Conservation (phyloP, 1,284 basidiomycete species). For the Trichosporon sp. region DNA sequence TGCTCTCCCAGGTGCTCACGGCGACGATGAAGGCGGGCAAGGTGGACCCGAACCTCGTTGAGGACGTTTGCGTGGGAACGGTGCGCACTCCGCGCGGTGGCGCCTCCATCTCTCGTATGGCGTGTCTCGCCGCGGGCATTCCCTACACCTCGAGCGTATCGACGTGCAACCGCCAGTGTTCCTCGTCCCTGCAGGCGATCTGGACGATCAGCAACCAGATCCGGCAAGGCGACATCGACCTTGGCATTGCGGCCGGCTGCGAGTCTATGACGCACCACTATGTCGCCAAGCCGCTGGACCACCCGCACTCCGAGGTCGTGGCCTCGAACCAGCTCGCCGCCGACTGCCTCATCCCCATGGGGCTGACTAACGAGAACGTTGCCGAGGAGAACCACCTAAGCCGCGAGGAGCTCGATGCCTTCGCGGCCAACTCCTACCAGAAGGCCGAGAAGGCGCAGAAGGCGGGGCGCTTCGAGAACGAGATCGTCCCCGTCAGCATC, state of each 20-base stretch:
- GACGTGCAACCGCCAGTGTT: conserved; percentile 89
- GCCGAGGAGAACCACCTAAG: conserved; percentile 60
- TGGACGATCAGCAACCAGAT: conserved; percentile 70
- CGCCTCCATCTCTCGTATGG: conserved; percentile 19
- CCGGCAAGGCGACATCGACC: conserved; percentile 74
- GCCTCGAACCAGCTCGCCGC: conserved; percentile 68
- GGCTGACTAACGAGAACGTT: conserved; percentile 86
- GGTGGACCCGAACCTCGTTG: conserved; percentile 74
- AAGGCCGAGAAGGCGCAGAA: conserved; percentile 76
- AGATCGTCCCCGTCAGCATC: conserved; percentile 74
- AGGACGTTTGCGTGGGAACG: conserved; percentile 56
- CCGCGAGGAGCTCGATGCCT: conserved; percentile 72
- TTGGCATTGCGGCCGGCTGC: conserved; percentile 91
- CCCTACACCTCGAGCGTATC: conserved; percentile 56
- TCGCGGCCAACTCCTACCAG: conserved; percentile 72
- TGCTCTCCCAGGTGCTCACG: conserved; percentile 65
- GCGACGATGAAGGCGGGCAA: conserved; percentile 44
- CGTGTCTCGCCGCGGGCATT: conserved; percentile 14
- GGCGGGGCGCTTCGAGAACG: conserved; percentile 76
- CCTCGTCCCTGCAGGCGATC: conserved; percentile 69
- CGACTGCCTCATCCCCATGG: conserved; percentile 94
- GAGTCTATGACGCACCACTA: conserved; percentile 91
- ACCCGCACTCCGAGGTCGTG: conserved; percentile 73
- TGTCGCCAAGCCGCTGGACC: conserved; percentile 64
- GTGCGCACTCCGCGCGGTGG: conserved; percentile 46